phyloP scores from a whole-genome alignment of 2,329 filamentous ascomycete species.

The Venturia nashicola region DNA sequence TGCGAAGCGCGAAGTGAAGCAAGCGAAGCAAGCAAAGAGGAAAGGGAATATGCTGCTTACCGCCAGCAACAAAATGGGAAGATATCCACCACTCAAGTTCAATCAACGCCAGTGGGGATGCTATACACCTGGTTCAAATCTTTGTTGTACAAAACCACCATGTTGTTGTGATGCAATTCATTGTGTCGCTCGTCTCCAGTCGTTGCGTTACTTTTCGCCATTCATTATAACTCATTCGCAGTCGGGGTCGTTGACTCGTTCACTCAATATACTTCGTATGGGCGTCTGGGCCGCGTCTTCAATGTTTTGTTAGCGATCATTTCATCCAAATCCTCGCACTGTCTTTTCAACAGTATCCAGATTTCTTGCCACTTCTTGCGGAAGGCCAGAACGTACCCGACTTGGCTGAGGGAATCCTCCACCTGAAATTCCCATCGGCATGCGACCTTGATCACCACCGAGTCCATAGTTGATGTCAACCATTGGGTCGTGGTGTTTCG shows the following conservation, averaged over 20 bases:
- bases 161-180: not conserved
- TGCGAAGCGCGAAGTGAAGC: not conserved
- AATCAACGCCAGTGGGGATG: not conserved
- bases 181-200: not conserved
- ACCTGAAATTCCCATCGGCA: not conserved
- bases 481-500: not conserved
- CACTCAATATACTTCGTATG: not conserved
- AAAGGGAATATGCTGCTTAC: not conserved
- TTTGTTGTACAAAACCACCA: not conserved
- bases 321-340: not conserved
- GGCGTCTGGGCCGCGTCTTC: not conserved
- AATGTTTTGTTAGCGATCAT: not conserved
- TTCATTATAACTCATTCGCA: not conserved
- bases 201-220: not conserved
- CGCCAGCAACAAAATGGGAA: not conserved
- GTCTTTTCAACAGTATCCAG: not conserved
- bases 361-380: not conserved
- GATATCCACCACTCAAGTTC: not conserved
- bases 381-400: not conserved
- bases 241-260: not conserved
- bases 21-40: no score
- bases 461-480: slow-evolving; percentile 1
- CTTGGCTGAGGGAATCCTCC: not conserved
- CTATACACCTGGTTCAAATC: not conserved
- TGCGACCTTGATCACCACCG: not conserved